Conservation (phyloP, 2,329 filamentous ascomycete genomes). For the Cladosporium halotolerans region DNA sequence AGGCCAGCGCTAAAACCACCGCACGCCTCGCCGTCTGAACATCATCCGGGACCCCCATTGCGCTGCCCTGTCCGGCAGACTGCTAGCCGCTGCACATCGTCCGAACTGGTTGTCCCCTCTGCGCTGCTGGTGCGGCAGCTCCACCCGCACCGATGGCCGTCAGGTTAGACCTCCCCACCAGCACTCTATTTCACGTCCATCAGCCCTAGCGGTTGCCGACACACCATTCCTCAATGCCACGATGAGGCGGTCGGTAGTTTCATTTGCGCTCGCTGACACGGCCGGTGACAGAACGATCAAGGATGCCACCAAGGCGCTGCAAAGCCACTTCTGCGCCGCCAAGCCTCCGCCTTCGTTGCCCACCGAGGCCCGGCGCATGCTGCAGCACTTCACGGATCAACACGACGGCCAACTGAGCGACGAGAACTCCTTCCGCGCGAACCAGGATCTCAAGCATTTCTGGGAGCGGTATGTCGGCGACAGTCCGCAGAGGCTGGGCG, state of each 20-base stretch:
- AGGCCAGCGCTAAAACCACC: slow-evolving; percentile 2
- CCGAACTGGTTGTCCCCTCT: neutral
- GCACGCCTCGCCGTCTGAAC: slow-evolving; percentile 4
- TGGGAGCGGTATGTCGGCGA: slow-evolving; percentile 60
- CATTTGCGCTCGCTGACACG: neutral
- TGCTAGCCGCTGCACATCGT: slow-evolving; percentile 1
- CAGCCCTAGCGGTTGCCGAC: neutral
- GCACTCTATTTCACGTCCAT: neutral
- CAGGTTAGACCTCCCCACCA: slow-evolving; percentile 2
- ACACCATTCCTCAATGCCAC: neutral
- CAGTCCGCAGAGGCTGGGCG: slow-evolving; percentile 50
- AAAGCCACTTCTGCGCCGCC: slow-evolving; percentile 36
- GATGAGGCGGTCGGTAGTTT: neutral
- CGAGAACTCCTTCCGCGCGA: slow-evolving; percentile 63
- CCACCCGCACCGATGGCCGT: slow-evolving; percentile 6
- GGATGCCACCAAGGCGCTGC: slow-evolving; percentile 44
- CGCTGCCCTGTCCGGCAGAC: neutral
- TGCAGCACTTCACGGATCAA: slow-evolving; percentile 55
- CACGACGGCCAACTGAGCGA: slow-evolving; percentile 49
- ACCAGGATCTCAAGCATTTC: slow-evolving; percentile 61
- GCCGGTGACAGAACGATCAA: slow-evolving; percentile 37
- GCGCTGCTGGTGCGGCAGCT: neutral
- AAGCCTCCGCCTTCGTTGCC: slow-evolving; percentile 53
- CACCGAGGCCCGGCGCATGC: slow-evolving; percentile 42
- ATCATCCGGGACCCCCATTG: neutral